These are phyloP conservation scores for Grigorovia yakushimaensis DNA, from an alignment of 805 yeast genomes.

Conservation along the genomic window DNA sequence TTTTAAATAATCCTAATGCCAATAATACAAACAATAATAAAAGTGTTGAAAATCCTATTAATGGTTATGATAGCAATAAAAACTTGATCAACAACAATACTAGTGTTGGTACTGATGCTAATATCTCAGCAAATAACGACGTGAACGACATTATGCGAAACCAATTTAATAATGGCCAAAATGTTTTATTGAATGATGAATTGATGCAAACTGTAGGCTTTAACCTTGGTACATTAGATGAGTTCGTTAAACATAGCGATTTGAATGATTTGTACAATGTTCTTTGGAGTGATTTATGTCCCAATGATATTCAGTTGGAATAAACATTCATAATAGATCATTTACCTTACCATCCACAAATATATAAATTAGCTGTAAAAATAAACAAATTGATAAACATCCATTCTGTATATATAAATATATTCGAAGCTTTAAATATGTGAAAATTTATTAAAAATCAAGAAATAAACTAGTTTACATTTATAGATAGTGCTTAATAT, in stretches of 20 bases:
- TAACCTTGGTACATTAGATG: conserved; percentile 27
- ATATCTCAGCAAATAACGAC: neutral
- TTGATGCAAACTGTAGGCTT: conserved; percentile 5
- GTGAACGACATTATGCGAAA: neutral
- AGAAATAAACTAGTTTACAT: neutral
- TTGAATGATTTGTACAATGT: conserved; percentile 21
- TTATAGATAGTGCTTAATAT: neutral
- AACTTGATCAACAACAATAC: neutral
- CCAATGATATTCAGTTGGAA: conserved; percentile 2
- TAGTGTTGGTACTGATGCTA: neutral
- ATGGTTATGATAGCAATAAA: neutral
- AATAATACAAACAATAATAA: neutral
- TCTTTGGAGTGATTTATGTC: conserved; percentile 23
- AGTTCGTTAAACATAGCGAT: conserved; percentile 23
- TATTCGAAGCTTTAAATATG: neutral
- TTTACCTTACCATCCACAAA: neutral
- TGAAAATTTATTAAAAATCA: neutral
- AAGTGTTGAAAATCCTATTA: neutral
- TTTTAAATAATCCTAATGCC: neutral
- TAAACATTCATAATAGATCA: neutral
- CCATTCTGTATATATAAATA: neutral
- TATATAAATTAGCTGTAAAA: too few species aligned
- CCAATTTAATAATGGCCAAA: neutral
- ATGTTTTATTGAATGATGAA: neutral
- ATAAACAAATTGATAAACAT: neutral